These are phyloP conservation scores for Hypomyces perniciosus DNA, from an alignment of 2,329 filamentous ascomycete genomes.

Conservation along the genomic window DNA sequence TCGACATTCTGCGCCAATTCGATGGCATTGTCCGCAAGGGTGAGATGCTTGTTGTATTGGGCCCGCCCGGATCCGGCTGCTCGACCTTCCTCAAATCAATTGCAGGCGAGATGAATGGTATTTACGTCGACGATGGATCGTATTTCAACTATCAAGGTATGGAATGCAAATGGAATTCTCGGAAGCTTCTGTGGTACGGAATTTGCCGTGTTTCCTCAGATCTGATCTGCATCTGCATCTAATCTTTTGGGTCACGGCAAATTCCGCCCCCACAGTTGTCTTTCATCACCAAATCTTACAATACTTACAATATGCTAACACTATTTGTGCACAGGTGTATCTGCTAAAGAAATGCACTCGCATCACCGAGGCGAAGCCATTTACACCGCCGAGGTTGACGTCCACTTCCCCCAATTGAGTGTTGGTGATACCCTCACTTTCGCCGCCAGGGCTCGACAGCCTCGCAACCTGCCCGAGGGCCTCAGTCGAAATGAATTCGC, in stretches of 20 bases:
- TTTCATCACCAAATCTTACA: too few relatives aligned
- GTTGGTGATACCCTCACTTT: slow-evolving; percentile 77
- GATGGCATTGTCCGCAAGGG: slow-evolving; percentile 64
- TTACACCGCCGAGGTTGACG: slow-evolving; percentile 79
- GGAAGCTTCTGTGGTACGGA: slow-evolving; percentile 1
- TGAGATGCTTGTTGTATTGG: slow-evolving; percentile 71
- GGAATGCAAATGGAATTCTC: not conserved
- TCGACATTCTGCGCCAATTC: slow-evolving; percentile 63
- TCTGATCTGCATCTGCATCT: not conserved
- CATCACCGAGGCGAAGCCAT: slow-evolving; percentile 79
- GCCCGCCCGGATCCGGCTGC: slow-evolving; percentile 68
- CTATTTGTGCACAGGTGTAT: slow-evolving; percentile 43
- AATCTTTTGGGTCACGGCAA: too few relatives aligned
- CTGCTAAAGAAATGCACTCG: slow-evolving; percentile 68
- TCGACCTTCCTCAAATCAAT: slow-evolving; percentile 82
- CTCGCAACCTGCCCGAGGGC: slow-evolving; percentile 54
- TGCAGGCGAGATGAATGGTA: slow-evolving; percentile 75
- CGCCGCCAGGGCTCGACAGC: slow-evolving; percentile 64
- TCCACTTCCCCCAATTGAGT: slow-evolving; percentile 70
- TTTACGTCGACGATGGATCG: slow-evolving; percentile 62
- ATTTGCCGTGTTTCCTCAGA: slow-evolving; percentile 8
- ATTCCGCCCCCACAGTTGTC: too few relatives aligned
- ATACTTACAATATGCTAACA: slow-evolving; percentile 3
- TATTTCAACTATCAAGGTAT: slow-evolving; percentile 77
- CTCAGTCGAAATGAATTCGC: slow-evolving; percentile 50